phyloP scores from a whole-genome alignment of 2,329 filamentous ascomycete genomes.

The Neofusicoccum sp. region DNA sequence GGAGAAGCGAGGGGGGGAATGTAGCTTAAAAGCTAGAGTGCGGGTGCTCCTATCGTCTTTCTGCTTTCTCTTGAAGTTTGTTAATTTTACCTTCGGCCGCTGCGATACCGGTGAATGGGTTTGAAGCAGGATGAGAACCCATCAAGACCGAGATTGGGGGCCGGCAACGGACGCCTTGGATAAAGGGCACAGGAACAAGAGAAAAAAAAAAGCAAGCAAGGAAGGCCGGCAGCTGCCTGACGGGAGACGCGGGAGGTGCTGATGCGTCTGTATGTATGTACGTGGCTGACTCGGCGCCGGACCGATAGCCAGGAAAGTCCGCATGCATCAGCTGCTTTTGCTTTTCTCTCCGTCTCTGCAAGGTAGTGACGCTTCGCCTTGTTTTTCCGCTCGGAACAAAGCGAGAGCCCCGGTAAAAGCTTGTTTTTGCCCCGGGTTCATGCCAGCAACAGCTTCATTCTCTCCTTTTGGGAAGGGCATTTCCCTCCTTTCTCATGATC shows the following conservation, averaged over 20 bases:
- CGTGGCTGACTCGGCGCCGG: conserved; percentile 10
- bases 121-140: too few species aligned
- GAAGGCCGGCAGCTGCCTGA: background rate
- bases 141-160: background rate
- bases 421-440: background rate
- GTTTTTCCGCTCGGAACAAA: background rate
- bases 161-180: background rate
- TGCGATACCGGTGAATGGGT: too few species aligned
- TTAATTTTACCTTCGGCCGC: too few species aligned
- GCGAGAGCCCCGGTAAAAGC: background rate
- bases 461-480: background rate
- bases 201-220: background rate
- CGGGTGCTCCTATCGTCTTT: too few species aligned
- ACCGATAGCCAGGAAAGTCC: background rate
- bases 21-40: too few species aligned
- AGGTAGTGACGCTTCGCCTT: background rate
- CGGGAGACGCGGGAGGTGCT: background rate
- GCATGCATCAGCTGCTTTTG: background rate
- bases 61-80: too few species aligned
- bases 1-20: too few species aligned
- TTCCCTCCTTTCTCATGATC: background rate
- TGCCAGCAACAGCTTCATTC: background rate
- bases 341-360: background rate
- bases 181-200: background rate
- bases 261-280: background rate